A percentile compares a stretch with the other conserved stretches of the same genome.
phyloP scores from a whole-genome alignment of 179 eudicot species.

The Heliamphora ciliata region DNA sequence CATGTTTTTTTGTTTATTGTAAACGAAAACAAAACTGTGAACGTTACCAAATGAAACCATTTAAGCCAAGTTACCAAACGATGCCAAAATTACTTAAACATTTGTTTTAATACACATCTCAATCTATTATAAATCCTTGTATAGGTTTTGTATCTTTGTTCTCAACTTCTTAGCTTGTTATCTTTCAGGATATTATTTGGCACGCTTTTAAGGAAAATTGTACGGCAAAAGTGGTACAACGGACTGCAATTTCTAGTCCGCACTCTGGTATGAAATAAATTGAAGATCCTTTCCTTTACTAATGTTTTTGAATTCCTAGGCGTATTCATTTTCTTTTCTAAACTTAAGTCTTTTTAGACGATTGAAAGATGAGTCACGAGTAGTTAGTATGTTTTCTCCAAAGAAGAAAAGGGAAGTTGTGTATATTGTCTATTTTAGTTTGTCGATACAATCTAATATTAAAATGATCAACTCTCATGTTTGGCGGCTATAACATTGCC shows the following conservation, averaged over 20 bases:
- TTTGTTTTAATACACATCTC: no score
- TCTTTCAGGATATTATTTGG: conserved; percentile 20
- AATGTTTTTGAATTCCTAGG: background rate
- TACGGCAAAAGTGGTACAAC: conserved; percentile 15
- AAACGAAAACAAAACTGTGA: no score
- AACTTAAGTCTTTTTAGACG: background rate
- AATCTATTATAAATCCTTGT: background rate
- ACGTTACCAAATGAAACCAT: no score
- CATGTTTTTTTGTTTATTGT: no score
- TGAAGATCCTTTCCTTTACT: background rate
- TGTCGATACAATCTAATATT: background rate
- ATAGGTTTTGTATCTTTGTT: background rate
- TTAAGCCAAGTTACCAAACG: no score
- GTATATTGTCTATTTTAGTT: background rate
- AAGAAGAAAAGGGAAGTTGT: no score
- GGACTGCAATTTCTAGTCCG: conserved; percentile 11
- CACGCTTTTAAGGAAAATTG: conserved; percentile 18
- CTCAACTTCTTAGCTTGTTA: conserved; percentile 9
- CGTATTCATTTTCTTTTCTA: background rate
- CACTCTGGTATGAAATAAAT: conserved; percentile 13
- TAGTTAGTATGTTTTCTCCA: no score
- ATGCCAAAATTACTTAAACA: no score
- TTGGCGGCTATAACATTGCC: background rate
- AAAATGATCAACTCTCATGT: background rate
- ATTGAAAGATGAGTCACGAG: background rate